phyloP scores from a whole-genome alignment of 768 basidiomycete species.

The Lactarius tabidus region DNA sequence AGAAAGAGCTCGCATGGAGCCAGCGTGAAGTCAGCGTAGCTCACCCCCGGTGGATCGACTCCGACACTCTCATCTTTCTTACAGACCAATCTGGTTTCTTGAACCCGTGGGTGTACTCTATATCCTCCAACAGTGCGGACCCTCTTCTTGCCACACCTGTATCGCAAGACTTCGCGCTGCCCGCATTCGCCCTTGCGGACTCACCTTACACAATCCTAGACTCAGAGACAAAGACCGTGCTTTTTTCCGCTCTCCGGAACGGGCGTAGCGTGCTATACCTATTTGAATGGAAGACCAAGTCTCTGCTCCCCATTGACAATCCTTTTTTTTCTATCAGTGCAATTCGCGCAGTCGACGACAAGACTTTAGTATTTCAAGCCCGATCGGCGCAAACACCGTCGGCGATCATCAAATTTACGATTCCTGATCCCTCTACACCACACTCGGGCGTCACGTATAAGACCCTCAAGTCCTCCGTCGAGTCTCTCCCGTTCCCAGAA shows the following conservation, averaged over 20 bases:
- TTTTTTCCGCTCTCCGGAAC: slow-evolving; percentile 5
- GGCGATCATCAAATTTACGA: slow-evolving; percentile 3
- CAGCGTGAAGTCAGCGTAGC: slow-evolving; percentile 10
- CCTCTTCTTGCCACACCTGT: slow-evolving; percentile 2
- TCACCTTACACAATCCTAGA: slow-evolving; percentile 9
- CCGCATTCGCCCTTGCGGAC: slow-evolving; percentile 5
- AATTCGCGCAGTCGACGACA: not conserved
- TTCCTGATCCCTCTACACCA: not conserved
- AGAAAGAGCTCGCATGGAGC: slow-evolving; percentile 9
- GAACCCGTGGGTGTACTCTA: slow-evolving; percentile 12
- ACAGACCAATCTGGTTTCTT: slow-evolving; percentile 14
- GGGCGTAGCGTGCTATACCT: slow-evolving; percentile 5
- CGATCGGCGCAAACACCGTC: not conserved
- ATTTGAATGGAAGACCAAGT: not conserved
- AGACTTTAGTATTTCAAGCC: not conserved
- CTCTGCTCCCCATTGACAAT: slow-evolving; percentile 7
- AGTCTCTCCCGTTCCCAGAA: slow-evolving; percentile 13
- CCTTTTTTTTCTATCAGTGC: slow-evolving; percentile 7
- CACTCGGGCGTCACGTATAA: not conserved
- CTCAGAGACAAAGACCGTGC: not conserved
- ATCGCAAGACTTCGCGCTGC: slow-evolving; percentile 8
- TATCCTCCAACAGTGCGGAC: not conserved
- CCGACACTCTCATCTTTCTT: slow-evolving; percentile 9
- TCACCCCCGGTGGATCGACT: slow-evolving; percentile 10
- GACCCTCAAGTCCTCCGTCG: slow-evolving; percentile 6